Base-by-base conservation (phyloP, 2,329 filamentous ascomycete species). In the Phaeophleospora eucalypticola region DNA sequence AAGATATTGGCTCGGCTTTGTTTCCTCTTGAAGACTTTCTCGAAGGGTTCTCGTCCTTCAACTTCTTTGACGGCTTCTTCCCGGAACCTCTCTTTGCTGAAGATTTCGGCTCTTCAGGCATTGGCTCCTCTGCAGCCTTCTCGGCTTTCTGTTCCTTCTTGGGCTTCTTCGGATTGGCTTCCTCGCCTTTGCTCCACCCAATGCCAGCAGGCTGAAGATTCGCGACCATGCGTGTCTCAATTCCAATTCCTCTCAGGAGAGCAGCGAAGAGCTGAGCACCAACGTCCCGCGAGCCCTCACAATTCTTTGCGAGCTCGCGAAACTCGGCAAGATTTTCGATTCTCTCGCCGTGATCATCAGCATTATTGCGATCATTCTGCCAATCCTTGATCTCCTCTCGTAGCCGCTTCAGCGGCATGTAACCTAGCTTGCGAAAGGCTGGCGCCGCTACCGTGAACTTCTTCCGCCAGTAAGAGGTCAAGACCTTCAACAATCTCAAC, bases 241-340 rank as follows among this genome's bases (percentile, higher is more conserved):
- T 71, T 0, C 87, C 87, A 9, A 97, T 64, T 0, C 83, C 89
- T 54, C 93, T 78, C 17, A 96, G 66, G 6, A 98, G 70, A 2
- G 89, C 87, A 0, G 89, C 94, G 55, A 97, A 97, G 0, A 98
- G 75, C 62, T 97, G 90, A 0, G 87, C 84, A 0, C 89, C 90
- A 2, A 93, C 77, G 65, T 97, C 93, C 53, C 90, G 79, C 50
- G 89, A 96, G 1, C 93, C 93, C 49, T 82, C 74, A 58, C 87
- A 88, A 24, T 72, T 71, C 52, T 80, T 79, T 1, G 91, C 91
- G 40, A 77, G 73, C 17, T 77, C 70, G 29, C 84, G 80, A 51
- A 96, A 90, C 3, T 82, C 81, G 1, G 82, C 73, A 0, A 90
- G 59, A 43, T 73, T 72, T n/a, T 71, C 68, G 2, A 96, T 79